Conservation (phyloP, 257 asterid species). For the Eustoma russellianum region DNA sequence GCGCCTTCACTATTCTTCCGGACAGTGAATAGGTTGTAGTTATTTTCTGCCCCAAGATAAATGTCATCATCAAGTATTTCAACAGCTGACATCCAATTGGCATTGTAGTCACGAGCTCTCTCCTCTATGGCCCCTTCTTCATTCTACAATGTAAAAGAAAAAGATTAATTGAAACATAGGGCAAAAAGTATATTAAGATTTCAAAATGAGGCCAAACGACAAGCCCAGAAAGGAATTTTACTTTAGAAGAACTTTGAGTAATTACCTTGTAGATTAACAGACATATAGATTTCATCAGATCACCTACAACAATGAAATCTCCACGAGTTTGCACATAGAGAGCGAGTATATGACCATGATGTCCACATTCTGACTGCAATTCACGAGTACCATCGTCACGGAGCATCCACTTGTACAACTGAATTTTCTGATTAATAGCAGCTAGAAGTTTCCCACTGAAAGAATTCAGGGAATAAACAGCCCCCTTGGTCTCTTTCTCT, state of each 20-base stretch:
- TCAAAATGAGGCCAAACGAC: neutral
- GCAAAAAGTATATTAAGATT: neutral
- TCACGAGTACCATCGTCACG: conserved; percentile 86
- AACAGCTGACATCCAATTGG: conserved; percentile 98
- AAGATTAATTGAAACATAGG: too few relatives aligned
- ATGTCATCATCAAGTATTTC: conserved; percentile 93
- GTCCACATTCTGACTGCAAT: conserved; percentile 96
- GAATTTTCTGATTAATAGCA: conserved; percentile 96
- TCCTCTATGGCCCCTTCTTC: conserved; percentile 99
- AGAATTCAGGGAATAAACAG: conserved; percentile 87
- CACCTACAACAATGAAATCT: conserved; percentile 93
- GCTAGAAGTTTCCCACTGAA: conserved; percentile 94
- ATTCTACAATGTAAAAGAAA: conserved; percentile 30
- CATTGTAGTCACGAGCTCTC: conserved; percentile 95
- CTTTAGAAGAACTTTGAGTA: neutral
- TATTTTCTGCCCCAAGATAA: conserved; percentile 87
- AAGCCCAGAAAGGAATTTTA: neutral
- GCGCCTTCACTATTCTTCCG: conserved; percentile 90
- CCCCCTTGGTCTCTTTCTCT: conserved; percentile 97
- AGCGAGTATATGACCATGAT: conserved; percentile 94
- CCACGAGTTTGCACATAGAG: conserved; percentile 97
- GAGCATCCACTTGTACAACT: conserved; percentile 89
- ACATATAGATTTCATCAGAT: conserved; percentile 91
- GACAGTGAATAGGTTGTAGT: conserved; percentile 76
- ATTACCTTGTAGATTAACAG: conserved; percentile 86